Evolutionary conservation across 2,329 filamentous ascomycete species (phyloP).

Genomic region (Rhytidhysteron rufulum): DNA sequence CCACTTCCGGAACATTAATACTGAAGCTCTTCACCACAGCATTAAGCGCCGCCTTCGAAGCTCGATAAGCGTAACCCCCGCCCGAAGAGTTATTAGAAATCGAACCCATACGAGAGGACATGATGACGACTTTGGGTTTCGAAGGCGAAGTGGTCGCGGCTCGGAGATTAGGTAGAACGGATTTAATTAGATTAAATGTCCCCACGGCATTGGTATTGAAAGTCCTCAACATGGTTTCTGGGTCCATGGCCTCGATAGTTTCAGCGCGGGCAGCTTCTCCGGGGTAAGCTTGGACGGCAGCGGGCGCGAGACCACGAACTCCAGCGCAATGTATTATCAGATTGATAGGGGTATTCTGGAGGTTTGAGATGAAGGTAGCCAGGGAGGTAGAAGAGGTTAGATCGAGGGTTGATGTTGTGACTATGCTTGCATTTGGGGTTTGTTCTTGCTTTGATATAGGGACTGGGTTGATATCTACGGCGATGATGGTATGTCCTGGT

Average conservation of each 20-base stretch:
- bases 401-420: constrained; percentile 7
- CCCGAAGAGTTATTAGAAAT: constrained; percentile 38
- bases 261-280: constrained; percentile 39
- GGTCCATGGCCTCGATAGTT: constrained; percentile 38
- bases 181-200: constrained; percentile 38
- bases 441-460: neutral
- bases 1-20: constrained; percentile 41
- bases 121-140: constrained; percentile 35
- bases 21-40: constrained; percentile 42
- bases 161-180: constrained; percentile 37
- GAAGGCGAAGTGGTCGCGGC: constrained; percentile 3
- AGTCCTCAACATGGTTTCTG: constrained; percentile 34
- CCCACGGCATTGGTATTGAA: constrained; percentile 42
- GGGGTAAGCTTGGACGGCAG: constrained; percentile 15
- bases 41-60: constrained; percentile 46
- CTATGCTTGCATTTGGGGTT: neutral
- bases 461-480: neutral
- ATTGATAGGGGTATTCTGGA: constrained; percentile 22
- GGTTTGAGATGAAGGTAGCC: neutral
- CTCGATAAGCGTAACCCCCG: constrained; percentile 45
- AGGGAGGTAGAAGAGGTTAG: constrained; percentile 8
- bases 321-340: constrained; percentile 44
- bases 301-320: constrained; percentile 41
- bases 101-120: constrained; percentile 46
- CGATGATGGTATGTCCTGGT: neutral